phyloP scores from a whole-genome alignment of 441 rosid species.

The Capsella rubella region DNA sequence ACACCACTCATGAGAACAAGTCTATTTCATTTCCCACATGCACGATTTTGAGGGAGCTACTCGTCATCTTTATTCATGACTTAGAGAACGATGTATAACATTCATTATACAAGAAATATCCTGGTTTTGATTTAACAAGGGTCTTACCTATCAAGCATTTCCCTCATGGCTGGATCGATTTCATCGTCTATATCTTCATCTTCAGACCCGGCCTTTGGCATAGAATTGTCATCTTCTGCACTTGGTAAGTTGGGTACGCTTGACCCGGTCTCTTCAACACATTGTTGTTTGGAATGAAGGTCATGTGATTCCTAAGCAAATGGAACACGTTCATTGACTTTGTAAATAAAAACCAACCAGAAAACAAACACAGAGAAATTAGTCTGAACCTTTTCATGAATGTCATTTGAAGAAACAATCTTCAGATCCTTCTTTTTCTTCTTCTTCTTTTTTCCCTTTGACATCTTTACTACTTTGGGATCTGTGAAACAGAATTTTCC shows the following conservation, averaged over 20 bases:
- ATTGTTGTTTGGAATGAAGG: conserved; percentile 44
- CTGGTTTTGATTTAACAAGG: conserved; percentile 23
- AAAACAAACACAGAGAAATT: conserved; percentile 32
- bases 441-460: conserved; percentile 78
- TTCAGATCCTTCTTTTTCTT: conserved; percentile 70
- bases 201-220: conserved; percentile 58
- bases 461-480: conserved; percentile 62
- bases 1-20: conserved; percentile 15
- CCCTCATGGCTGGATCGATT: conserved; percentile 84
- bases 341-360: conserved; percentile 26
- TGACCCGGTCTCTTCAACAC: conserved; percentile 45
- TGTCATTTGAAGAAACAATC: conserved; percentile 45
- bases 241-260: conserved; percentile 46
- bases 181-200: conserved; percentile 81
- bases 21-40: not conserved
- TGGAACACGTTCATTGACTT: conserved; percentile 25
- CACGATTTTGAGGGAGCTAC: conserved; percentile 1
- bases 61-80: conserved; percentile 14
- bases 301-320: conserved; percentile 54
- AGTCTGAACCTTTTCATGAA: conserved; percentile 51
- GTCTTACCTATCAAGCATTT: conserved; percentile 79
- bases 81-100: conserved; percentile 1
- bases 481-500: conserved; percentile 63
- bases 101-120: not conserved
- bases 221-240: conserved; percentile 51